Conservation (phyloP, 768 basidiomycete genomes). For the Tulasnella sp. region DNA sequence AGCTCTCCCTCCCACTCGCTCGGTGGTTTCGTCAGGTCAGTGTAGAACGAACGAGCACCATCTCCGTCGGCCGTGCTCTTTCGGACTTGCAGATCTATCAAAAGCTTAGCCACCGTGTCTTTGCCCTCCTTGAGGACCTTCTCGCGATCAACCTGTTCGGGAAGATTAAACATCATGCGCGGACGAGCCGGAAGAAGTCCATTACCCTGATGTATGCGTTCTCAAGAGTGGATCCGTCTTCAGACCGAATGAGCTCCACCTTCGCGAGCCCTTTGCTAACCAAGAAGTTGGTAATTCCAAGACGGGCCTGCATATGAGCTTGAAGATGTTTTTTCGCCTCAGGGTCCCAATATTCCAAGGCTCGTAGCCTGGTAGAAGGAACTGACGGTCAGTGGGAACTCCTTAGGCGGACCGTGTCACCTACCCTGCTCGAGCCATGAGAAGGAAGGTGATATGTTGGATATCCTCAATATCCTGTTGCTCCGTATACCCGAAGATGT, state of each 20-base stretch:
- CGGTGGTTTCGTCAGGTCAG: slow-evolving; percentile 69
- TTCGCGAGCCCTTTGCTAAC: slow-evolving; percentile 63
- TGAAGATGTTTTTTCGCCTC: slow-evolving; percentile 78
- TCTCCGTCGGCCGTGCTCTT: slow-evolving; percentile 81
- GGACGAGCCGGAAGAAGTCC: slow-evolving; percentile 12
- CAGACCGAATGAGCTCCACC: slow-evolving; percentile 63
- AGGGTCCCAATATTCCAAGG: slow-evolving; percentile 80
- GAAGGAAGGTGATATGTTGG: slow-evolving; percentile 73
- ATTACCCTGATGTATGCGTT: slow-evolving; percentile 67
- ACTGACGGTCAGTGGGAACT: slow-evolving; percentile 33
- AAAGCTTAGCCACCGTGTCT: slow-evolving; percentile 64
- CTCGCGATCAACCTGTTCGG: slow-evolving; percentile 62
- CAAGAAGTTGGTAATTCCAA: slow-evolving; percentile 80
- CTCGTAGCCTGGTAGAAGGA: slow-evolving; percentile 45
- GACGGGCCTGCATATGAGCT: slow-evolving; percentile 84
- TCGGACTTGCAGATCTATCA: slow-evolving; percentile 76
- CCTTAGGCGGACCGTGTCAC: not conserved
- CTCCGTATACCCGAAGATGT: slow-evolving; percentile 78
- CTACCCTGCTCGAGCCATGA: slow-evolving; percentile 74
- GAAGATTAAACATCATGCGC: not conserved
- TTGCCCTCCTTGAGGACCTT: slow-evolving; percentile 63
- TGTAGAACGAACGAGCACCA: slow-evolving; percentile 76
- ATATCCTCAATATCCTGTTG: slow-evolving; percentile 69
- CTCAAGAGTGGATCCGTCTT: slow-evolving; percentile 52
- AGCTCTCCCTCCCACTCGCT: slow-evolving; percentile 71